Evolutionary conservation across 73 alveolate genomes (phyloP), one percentile per base, ranked within the genome.

Genomic region (Paramecium primaurelia): DNA sequence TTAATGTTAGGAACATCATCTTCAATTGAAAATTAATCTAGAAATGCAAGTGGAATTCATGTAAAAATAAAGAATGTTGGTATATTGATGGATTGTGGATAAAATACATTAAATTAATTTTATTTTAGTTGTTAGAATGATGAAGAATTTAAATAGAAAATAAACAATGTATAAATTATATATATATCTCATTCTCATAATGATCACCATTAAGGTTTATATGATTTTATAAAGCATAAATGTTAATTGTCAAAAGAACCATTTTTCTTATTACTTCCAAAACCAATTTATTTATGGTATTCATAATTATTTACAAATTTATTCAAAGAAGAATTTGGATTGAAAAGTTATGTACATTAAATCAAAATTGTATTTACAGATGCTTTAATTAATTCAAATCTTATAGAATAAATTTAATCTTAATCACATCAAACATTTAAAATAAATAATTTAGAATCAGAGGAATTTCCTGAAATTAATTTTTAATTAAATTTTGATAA

Each of bases 161-260:
- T 80, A 18, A 8, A 2, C 5, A 11, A 18, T 40, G 2, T 80
- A 8, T 25, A 80, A 44, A 11, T 80, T 0, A 80, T 80, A 8
- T 80, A 45, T 80, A 80, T 80, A 40, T 80, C 91, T 20, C 91
- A 80, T 47, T 80, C 58, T 45, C 91, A 80, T 25, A 80, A 45
- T 25, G 91, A 80, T 47, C 91, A 80, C 49, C 71, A 80, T 45
- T 25, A 49, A 80, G 91, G 91, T 10, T 26, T 80, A 25, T 42
- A 4, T 40, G 91, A 80, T 45, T 80, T 80, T 45, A 25, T 80
- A 20, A 44, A 47, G 14, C 36, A 80, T 26, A 80, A 49, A 12
- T 80, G 75, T 80, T 18, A 11, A 6, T 0, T 20, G 3, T 45
- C 91, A 18, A 44, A 40, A 44, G 75, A n/a, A 44, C 38, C 38